Base-by-base conservation (phyloP, 2,329 filamentous ascomycete species). In the Verticillium albo-atrum region DNA sequence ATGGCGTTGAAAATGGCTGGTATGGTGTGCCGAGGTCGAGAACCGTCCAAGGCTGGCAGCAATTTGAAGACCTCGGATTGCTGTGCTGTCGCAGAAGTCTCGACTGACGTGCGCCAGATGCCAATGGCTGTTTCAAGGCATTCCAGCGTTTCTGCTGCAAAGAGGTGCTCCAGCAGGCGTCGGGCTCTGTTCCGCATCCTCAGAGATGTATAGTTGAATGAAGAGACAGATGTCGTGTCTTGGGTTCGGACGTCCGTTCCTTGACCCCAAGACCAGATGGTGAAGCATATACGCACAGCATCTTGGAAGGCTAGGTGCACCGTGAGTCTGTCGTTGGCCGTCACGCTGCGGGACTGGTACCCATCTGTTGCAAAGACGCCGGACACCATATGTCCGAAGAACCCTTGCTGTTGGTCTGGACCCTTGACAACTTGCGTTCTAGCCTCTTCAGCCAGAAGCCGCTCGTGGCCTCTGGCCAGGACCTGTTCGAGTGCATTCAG, bases 231-330 rank as follows among this genome's bases (percentile, higher is more conserved):
- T 30, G 83, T 81, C 1, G 78, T 70, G 69, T 96, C 90, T 58
- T 89, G 85, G 25, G 77, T 74, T 7, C 72, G 73, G 20, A 81
- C 76, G 67, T 89, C 87, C 28, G 79, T 79, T 2, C 83, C 83
- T 68, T 89, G 85, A 6, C 90, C 91, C 94, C 95, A 99, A 0
- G 91, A 90, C 95, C 96, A 99, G 57, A 99, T 97, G 14, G 82
- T 86, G 71, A 96, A 96, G 73, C 93, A 97, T 55, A 96, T 90
- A 26, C 92, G 87, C 60, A 98, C 91, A 1, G 93, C 92, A 71
- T 99, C 96, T 72, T 98, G 94, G 71, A 99, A 97, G 12, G 93
- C 96, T n/a, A 99, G 81, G 51, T 97, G 82, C 23, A 99, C 94
- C 0, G 95, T 98, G 25, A 99, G 81, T 53, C 94, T 86, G 67